These are phyloP conservation scores for Hymenoscyphus infarciens DNA, from an alignment of 2,329 filamentous ascomycete species.

Conservation along the genomic window DNA sequence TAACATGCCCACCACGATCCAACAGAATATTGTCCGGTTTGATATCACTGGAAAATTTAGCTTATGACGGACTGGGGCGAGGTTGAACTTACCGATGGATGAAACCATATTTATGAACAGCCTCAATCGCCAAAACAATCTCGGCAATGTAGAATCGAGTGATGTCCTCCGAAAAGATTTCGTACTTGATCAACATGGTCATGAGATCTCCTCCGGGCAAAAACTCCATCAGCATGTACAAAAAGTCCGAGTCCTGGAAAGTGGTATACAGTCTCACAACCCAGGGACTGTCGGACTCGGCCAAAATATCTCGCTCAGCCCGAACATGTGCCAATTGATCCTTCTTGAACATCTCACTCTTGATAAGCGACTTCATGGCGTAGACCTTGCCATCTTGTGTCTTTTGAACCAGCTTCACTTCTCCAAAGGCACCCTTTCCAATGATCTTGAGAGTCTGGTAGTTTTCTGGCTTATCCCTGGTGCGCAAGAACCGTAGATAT, in stretches of 20 bases:
- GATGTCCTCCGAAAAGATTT: constrained; percentile 98
- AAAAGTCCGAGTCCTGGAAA: constrained; percentile 92
- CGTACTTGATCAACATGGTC: constrained; percentile 99
- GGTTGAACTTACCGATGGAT: constrained; percentile 77
- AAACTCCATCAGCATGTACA: constrained; percentile 99
- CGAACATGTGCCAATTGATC: constrained; percentile 97
- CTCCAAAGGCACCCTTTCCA: constrained; percentile 96
- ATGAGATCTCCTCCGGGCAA: constrained; percentile 96
- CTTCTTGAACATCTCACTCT: constrained; percentile 99
- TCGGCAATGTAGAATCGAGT: constrained; percentile 99
- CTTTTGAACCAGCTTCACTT: constrained; percentile 96
- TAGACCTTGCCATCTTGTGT: constrained; percentile 97
- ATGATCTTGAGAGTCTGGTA: constrained; percentile 98
- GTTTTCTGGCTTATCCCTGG: constrained; percentile 89
- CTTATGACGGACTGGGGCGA: constrained; percentile 9
- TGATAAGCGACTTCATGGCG: constrained; percentile 96
- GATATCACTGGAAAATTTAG: constrained; percentile 69
- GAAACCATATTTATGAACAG: constrained; percentile 95
- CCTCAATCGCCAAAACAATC: constrained; percentile 96
- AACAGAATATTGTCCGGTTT: constrained; percentile 98
- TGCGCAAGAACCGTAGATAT: constrained; percentile 90
- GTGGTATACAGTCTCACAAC: constrained; percentile 98
- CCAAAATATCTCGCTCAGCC: constrained; percentile 94
- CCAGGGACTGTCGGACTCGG: constrained; percentile 99
- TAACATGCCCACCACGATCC: constrained; percentile 93